Conservation (phyloP, 345 rosid genomes). For the Hibiscus trionum region DNA sequence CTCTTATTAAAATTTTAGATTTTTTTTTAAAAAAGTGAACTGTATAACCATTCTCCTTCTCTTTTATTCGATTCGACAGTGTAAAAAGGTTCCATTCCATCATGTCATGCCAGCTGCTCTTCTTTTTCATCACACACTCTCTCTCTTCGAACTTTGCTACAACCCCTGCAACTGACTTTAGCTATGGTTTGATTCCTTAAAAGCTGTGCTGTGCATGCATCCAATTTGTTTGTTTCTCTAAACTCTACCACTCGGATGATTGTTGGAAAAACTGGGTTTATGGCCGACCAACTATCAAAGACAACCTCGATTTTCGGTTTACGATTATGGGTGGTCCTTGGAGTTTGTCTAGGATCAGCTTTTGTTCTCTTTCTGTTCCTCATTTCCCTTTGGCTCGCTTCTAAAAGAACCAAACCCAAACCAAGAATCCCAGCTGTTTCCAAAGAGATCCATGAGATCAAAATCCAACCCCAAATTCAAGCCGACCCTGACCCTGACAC, state of each 20-base stretch:
- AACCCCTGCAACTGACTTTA: neutral
- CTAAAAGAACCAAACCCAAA: constrained; percentile 40
- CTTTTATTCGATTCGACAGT: neutral
- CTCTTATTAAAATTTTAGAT: too few species aligned
- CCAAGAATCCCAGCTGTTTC: constrained; percentile 47
- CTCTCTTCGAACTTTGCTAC: neutral
- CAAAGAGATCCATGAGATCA: constrained; percentile 74
- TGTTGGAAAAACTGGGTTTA: constrained; percentile 15
- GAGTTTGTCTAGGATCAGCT: constrained; percentile 65
- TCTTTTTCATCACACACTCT: neutral
- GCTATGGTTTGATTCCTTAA: neutral
- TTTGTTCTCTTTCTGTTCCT: constrained; percentile 77
- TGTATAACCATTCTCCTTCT: neutral
- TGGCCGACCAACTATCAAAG: constrained; percentile 50
- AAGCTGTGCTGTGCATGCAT: neutral
- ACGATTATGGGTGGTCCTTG: constrained; percentile 64
- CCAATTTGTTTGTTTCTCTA: neutral
- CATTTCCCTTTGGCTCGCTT: constrained; percentile 67
- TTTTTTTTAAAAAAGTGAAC: too few species aligned
- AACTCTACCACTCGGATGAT: neutral
- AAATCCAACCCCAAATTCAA: constrained; percentile 25
- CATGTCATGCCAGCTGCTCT: constrained; percentile 2
- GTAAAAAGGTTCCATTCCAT: neutral
- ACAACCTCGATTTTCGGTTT: constrained; percentile 79
- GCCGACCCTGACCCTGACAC: constrained; percentile 23